Conservation (phyloP, 768 basidiomycete species). For the Arthromyces matolae region DNA sequence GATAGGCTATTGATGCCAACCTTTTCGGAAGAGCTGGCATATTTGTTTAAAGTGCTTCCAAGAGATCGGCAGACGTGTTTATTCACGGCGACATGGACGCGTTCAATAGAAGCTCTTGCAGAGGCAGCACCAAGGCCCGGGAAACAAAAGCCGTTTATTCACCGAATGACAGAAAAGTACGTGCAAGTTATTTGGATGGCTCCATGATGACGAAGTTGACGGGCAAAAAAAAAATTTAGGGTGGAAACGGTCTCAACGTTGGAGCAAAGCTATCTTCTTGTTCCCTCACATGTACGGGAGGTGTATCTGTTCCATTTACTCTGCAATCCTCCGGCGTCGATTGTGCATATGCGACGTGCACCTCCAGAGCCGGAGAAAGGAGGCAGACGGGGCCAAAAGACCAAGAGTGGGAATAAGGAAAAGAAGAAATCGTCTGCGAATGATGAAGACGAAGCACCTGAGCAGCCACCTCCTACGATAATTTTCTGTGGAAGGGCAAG, state of each 20-base stretch:
- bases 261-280: slow-evolving; percentile 85
- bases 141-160: slow-evolving; percentile 83
- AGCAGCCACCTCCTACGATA: slow-evolving; percentile 91
- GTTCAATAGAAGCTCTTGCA: slow-evolving; percentile 77
- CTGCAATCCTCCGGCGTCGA: slow-evolving; percentile 82
- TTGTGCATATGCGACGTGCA: slow-evolving; percentile 59
- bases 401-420: slow-evolving; percentile 26
- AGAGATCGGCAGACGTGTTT: slow-evolving; percentile 91
- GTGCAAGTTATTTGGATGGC: slow-evolving; percentile 21
- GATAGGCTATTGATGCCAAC: slow-evolving; percentile 88
- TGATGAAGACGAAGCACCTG: slow-evolving; percentile 49
- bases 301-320: slow-evolving; percentile 87
- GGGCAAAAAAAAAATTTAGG: slow-evolving; percentile 48
- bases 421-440: slow-evolving; percentile 33
- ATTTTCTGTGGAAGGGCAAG: slow-evolving; percentile 86
- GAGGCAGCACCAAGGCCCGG: slow-evolving; percentile 71
- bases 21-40: slow-evolving; percentile 80
- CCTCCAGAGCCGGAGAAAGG: slow-evolving; percentile 49
- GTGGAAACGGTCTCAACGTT: slow-evolving; percentile 87
- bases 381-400: slow-evolving; percentile 24
- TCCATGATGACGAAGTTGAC: neutral
- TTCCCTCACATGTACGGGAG: slow-evolving; percentile 94
- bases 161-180: slow-evolving; percentile 72
- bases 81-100: slow-evolving; percentile 93
- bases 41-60: slow-evolving; percentile 75